Evolutionary conservation across 495 filamentous ascomycete species (phyloP), one percentile per base, ranked within the genome.

Genomic region (Schizothecium vesticola): DNA sequence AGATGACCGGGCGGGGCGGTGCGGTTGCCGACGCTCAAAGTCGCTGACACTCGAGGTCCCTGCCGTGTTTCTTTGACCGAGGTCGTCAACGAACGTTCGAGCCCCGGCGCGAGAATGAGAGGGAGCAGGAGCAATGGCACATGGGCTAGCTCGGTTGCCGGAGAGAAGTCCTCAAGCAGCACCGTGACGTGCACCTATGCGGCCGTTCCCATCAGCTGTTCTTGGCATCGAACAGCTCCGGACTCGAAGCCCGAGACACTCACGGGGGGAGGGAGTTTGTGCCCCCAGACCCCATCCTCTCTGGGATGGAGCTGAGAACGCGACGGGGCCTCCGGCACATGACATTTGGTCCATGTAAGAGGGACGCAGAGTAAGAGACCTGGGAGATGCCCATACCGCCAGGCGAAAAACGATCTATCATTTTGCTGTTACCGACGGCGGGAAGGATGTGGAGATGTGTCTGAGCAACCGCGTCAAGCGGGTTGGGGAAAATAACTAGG

Each of bases 321-420:
- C 22, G 36, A 19, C 36, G 16, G 16, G 36, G 57, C 10, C 57
- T 59, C 5, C 21, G 57, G 55, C 66, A 68, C 66, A 68, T 68
- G 66, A 68, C 66, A 58, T 25, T 23, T 24, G 21, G 33, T 56
- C 59, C 66, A 68, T 68, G 66, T 68, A 36, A 25, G 61, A 29
- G 33, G 33, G 65, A 28, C 28, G 63, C 59, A 57, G 24, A 57
- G 33, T 12, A n/a, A n/a, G 16, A 19, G 12, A 7, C 9, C 66
- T 62, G 24, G 31, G 57, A 58, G 28, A 62, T 11, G n/a, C 24
- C 24, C 33, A 25, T 12, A 19, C 10, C 24, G 28, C 19, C 21
- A 36, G 22, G 19, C 28, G 22, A 60, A 66, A 66, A 22, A 12
- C 28, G 64, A 66, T 60, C 64, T 60, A 43, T 64, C 62, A 36